Evolutionary conservation across 1,284 basidiomycete species (phyloP), one percentile per base, ranked within the genome.

Genomic region (Prillingera fragicola): DNA sequence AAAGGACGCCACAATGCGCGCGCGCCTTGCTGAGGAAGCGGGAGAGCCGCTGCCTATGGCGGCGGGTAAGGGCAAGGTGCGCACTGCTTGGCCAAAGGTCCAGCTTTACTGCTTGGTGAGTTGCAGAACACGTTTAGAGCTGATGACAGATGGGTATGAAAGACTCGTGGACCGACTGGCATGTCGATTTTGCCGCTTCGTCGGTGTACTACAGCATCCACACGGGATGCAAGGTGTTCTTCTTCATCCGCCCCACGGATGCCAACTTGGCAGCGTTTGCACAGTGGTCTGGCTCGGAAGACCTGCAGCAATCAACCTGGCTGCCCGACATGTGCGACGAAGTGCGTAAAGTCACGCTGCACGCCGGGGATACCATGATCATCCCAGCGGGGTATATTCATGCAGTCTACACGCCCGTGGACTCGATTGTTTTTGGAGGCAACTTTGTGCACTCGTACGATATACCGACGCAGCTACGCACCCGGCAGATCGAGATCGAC

Each of bases 341-440:
- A 53, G 89, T 97, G 4, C 80, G 82, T 60, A 90, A 86, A 63
- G 84, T 94, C 8, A 83, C 84, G 38, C 72, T 96, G 45, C 71
- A 73, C 9, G 76, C 78, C n/a, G 91, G 91, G 1, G 91, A 92
- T 59, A 96, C 91, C 0, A 92, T 95, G 71, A 86, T 95, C 45
- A 94, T 96, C 41, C 91, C 91, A 1, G 84, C 88, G 0, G 94
- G 94, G 0, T 97, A 94, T 85, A 95, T 97, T 51, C 94, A 98
- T 65, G 88, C 90, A 15, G 94, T 98, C 26, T 84, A 87, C 67
- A 97, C 92, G 0, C 92, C 94, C 0, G 71, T 78, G 33, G 90
- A 97, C 65, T 87, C 91, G 3, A 77, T 98, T 29, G 94, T 98
- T 0, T 92, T 97, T 62, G 94, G 94, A 3, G 94, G 94, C 28